These are phyloP conservation scores for Nevesoporus exiguus DNA, from an alignment of 768 basidiomycete genomes.

Conservation along the genomic window DNA sequence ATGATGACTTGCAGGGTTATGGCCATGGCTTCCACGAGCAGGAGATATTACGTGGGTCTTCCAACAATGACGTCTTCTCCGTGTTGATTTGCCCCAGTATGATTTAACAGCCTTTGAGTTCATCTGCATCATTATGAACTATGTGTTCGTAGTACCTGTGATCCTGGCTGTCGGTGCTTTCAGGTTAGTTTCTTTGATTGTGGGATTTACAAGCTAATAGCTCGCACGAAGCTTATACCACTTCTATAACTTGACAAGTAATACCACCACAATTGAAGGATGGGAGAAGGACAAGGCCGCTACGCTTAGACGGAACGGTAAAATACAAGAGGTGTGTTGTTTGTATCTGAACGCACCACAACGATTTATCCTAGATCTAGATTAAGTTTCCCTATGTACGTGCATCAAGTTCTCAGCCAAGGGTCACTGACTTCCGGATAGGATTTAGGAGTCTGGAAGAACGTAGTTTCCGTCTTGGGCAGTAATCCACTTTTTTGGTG, in stretches of 20 bases:
- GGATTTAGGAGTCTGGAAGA: conserved; percentile 75
- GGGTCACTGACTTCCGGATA: conserved; percentile 32
- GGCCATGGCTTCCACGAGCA: conserved; percentile 39
- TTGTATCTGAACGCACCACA: not conserved
- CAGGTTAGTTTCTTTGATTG: conserved; percentile 47
- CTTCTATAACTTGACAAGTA: conserved; percentile 67
- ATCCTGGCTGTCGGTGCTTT: conserved; percentile 85
- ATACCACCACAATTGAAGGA: conserved; percentile 94
- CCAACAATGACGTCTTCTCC: not conserved
- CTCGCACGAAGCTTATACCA: conserved; percentile 71
- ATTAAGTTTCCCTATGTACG: conserved; percentile 92
- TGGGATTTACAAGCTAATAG: conserved; percentile 14
- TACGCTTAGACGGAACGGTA: conserved; percentile 78
- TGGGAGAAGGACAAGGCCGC: conserved; percentile 98
- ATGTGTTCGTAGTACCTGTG: conserved; percentile 80
- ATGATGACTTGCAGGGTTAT: conserved; percentile 75
- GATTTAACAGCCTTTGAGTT: conserved; percentile 68
- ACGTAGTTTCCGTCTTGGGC: conserved; percentile 78
- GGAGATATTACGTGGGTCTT: conserved; percentile 51
- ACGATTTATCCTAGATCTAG: conserved; percentile 34
- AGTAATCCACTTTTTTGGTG: conserved; percentile 76
- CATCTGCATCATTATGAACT: conserved; percentile 85
- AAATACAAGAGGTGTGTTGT: conserved; percentile 66
- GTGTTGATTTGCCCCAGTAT: conserved; percentile 43
- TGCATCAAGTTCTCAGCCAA: not conserved